These are phyloP conservation scores for Nakazawaea ernobii DNA, from an alignment of 805 yeast species.

Conservation along the genomic window DNA sequence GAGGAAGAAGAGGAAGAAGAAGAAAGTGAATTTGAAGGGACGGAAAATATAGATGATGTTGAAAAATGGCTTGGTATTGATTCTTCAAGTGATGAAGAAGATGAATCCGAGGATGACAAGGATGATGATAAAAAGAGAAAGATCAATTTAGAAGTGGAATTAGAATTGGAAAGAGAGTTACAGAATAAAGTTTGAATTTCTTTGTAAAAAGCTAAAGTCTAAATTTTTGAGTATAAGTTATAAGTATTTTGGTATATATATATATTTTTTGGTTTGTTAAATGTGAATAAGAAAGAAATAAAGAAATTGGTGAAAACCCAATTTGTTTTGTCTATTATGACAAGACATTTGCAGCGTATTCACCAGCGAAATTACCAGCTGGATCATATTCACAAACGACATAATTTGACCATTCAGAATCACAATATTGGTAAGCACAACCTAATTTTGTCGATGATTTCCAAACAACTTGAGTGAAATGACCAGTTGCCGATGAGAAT, in stretches of 20 bases:
- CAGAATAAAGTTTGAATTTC: not conserved
- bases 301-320: not conserved
- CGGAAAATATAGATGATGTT: slow-evolving; percentile 42
- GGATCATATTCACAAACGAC: slow-evolving; percentile 70
- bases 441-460: slow-evolving; percentile 54
- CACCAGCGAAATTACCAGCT: slow-evolving; percentile 63
- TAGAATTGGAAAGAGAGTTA: slow-evolving; percentile 3
- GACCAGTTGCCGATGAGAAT: slow-evolving; percentile 53
- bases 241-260: not conserved
- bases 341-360: slow-evolving; percentile 30
- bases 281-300: too few species aligned
- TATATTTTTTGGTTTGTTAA: not conserved
- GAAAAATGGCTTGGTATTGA: slow-evolving; percentile 30
- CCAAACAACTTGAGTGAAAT: slow-evolving; percentile 83
- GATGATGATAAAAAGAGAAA: slow-evolving; percentile 35
- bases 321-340: not conserved
- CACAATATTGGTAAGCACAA: slow-evolving; percentile 65
- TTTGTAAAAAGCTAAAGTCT: not conserved
- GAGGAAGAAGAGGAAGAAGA: slow-evolving; percentile 42
- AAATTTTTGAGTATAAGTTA: not conserved
- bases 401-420: slow-evolving; percentile 40
- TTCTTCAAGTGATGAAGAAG: slow-evolving; percentile 21
- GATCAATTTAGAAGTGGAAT: slow-evolving; percentile 9
- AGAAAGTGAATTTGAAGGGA: slow-evolving; percentile 40
- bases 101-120: slow-evolving; percentile 17